Conservation (phyloP, 768 basidiomycete genomes). For the Agaricus sinodeliciosus region DNA sequence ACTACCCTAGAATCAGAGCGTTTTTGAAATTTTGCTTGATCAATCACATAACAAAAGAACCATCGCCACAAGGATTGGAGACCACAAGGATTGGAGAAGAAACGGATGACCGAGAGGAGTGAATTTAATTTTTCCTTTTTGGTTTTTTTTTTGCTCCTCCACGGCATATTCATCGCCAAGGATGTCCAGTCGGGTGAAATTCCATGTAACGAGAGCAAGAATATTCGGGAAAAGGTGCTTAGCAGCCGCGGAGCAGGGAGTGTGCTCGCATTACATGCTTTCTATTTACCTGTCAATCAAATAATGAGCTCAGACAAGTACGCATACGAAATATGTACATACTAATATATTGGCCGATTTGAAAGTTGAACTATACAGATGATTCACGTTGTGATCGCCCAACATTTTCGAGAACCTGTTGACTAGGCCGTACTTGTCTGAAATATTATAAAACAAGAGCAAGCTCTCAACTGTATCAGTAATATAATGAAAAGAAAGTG, state of each 20-base stretch:
- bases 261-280: slow-evolving; percentile 50
- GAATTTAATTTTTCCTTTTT: too few species aligned
- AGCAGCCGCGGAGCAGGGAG: slow-evolving; percentile 52
- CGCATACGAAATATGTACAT: slow-evolving; percentile 11
- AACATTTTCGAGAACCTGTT: slow-evolving; percentile 71
- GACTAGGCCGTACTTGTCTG: slow-evolving; percentile 75
- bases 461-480: not conserved
- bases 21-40: too few species aligned
- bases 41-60: too few species aligned
- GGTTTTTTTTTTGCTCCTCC: too few species aligned
- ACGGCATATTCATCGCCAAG: too few species aligned
- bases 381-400: slow-evolving; percentile 68
- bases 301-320: not conserved
- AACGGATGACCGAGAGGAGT: too few species aligned
- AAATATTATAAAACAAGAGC: not conserved
- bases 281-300: slow-evolving; percentile 42
- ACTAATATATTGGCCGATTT: slow-evolving; percentile 79
- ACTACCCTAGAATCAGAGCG: too few species aligned
- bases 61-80: too few species aligned
- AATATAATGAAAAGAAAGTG: not conserved
- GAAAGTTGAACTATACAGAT: slow-evolving; percentile 82
- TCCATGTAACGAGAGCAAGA: too few species aligned
- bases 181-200: too few species aligned
- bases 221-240: slow-evolving; percentile 12
- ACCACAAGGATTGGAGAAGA: too few species aligned